Percentiles rank a stretch among this genome's conserved stretches.
phyloP scores from a whole-genome alignment of 2,329 filamentous ascomycete genomes.

The Aureobasidium vineae region DNA sequence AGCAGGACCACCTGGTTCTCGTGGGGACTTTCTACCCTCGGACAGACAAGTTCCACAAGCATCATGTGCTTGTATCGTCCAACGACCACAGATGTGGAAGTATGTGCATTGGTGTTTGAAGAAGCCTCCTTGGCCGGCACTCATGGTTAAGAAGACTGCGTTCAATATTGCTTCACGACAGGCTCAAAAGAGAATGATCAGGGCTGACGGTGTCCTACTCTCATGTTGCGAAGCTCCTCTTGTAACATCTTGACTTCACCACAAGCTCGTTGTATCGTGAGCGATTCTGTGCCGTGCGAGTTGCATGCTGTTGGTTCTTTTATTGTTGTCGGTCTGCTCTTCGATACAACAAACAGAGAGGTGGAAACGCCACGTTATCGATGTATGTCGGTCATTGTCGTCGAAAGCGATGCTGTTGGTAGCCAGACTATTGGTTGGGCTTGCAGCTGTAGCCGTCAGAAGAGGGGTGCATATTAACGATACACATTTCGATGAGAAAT shows the following conservation, averaged over 20 bases:
- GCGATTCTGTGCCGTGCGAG: background rate
- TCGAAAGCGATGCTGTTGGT: slow-evolving; percentile 6
- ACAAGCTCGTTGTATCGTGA: background rate
- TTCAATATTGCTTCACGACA: background rate
- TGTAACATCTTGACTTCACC: background rate
- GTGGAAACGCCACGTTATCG: background rate
- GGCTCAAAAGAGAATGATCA: background rate
- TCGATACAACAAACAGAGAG: background rate
- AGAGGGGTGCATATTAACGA: background rate
- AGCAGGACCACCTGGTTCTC: background rate
- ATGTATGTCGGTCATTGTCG: background rate
- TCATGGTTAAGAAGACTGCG: background rate
- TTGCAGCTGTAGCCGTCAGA: background rate
- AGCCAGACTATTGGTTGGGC: background rate
- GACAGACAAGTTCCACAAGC: slow-evolving; percentile 32
- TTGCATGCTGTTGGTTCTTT: background rate
- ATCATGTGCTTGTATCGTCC: slow-evolving; percentile 22
- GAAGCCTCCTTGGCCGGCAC: slow-evolving; percentile 5
- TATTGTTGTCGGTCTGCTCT: background rate
- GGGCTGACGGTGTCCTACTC: background rate
- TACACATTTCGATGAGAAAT: background rate
- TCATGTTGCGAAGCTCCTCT: background rate
- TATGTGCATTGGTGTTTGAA: slow-evolving; percentile 17
- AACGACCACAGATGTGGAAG: background rate
- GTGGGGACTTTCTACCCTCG: slow-evolving; percentile 5